These are phyloP conservation scores for Ascochyta lentis DNA, from an alignment of 2,329 filamentous ascomycete species.

Conservation along the genomic window DNA sequence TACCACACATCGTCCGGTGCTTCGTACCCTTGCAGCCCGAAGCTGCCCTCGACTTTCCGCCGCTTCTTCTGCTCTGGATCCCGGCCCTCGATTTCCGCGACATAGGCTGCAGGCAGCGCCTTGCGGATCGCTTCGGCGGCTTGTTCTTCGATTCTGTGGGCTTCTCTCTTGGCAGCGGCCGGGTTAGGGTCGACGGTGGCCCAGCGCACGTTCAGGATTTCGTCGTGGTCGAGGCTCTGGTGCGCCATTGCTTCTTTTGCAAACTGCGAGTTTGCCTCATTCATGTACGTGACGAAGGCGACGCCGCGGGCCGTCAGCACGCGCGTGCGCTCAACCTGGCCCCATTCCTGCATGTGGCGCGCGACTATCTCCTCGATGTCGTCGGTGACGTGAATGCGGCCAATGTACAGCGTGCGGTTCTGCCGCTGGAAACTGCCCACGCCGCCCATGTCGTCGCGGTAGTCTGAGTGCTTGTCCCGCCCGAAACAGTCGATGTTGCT, in stretches of 20 bases:
- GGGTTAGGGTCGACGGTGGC: conserved; percentile 96
- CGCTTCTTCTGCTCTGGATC: conserved; percentile 87
- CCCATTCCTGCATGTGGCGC: conserved; percentile 96
- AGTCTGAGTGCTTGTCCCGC: conserved; percentile 89
- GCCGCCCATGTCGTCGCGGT: conserved; percentile 96
- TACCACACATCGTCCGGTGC: conserved; percentile 95
- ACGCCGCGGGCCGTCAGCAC: conserved; percentile 90
- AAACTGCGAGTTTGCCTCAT: conserved; percentile 64
- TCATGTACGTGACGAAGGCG: conserved; percentile 92
- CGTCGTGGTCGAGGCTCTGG: conserved; percentile 87
- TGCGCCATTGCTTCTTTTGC: conserved; percentile 89
- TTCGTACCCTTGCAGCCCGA: conserved; percentile 89
- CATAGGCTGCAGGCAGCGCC: conserved; percentile 86
- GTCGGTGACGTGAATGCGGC: conserved; percentile 91
- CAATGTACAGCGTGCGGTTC: conserved; percentile 92
- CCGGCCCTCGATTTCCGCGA: conserved; percentile 91
- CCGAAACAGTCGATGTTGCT: conserved; percentile 96
- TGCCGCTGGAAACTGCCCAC: conserved; percentile 93
- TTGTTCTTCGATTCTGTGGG: conserved; percentile 87
- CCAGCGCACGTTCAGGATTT: conserved; percentile 96
- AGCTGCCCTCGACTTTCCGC: conserved; percentile 83
- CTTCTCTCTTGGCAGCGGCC: conserved; percentile 90
- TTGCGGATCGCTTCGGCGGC: conserved; percentile 91
- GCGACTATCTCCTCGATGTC: conserved; percentile 97
- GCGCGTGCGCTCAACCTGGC: conserved; percentile 84